Evolutionary conservation across 257 asterid genomes (phyloP), one percentile per base, ranked within the genome.

Genomic region (Solanum paucissectum): DNA sequence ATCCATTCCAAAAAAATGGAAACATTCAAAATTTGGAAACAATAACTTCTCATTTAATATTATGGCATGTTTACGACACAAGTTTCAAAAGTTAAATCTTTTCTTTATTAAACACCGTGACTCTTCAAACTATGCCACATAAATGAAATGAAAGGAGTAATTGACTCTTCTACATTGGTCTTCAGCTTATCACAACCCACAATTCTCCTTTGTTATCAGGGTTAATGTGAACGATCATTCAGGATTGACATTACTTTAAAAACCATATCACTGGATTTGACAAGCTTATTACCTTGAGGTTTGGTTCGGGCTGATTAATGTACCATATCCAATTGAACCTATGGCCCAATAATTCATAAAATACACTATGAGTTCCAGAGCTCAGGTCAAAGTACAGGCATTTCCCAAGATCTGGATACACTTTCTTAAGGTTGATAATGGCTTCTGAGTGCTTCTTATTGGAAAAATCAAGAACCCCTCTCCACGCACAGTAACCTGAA

Each of bases 401-500:
- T 89, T 89, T 91, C 85, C 98, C 99, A 8, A 96, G 95, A 87
- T 96, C 98, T 4, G 96, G 96, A 64, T 91, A 96, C 73, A 92
- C 93, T 87, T 89, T 92, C 95, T 93, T 93, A 29, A 96, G 93
- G 83, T 89, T 94, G 34, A 79, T 25, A 36, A 94, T 49, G 79
- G 95, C 92, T 90, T 95, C 97, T 71, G 92, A 91, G 60, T 88
- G 89, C 88, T 94, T 92, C 83, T 89, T 49, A 37, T 89, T 88
- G 6, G 96, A 90, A 87, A 92, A 96, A 91, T 94, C 91, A 87
- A 94, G 94, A 46, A 96, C 98, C 38, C 98, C 98, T 90, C 99
- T 94, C 99, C 98, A 96, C 18, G 99, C 98, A 93, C 98, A 94
- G 89, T 94, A 96, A 74, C 98, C 98, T 73, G 98, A 94, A 89